Evolutionary conservation across 2,329 filamentous ascomycete species (phyloP).

Genomic region (Phialemoniopsis sp.): DNA sequence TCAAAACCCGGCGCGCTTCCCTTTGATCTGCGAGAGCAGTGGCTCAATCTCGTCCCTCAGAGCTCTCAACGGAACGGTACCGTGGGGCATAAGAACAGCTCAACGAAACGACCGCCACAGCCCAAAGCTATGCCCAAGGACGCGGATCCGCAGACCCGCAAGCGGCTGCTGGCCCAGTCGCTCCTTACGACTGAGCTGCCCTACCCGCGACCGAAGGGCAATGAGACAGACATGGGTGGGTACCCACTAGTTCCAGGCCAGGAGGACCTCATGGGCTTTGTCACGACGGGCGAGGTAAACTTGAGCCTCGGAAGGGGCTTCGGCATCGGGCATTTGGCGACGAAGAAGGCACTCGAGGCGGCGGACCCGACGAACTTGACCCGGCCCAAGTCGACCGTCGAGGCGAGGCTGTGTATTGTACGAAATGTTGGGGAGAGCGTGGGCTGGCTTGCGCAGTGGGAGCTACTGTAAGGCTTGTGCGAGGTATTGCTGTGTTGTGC

Average conservation of each 20-base stretch:
- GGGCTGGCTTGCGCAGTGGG: constrained; percentile 78
- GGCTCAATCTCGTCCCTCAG: constrained; percentile 53
- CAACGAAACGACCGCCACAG: constrained; percentile 10
- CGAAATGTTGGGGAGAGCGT: constrained; percentile 74
- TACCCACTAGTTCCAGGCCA: constrained; percentile 69
- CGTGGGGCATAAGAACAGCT: constrained; percentile 4
- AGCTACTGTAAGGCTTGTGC: constrained; percentile 36
- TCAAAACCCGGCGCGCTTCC: constrained; percentile 24
- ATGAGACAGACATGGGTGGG: constrained; percentile 31
- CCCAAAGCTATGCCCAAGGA: constrained; percentile 13
- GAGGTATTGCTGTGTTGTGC: too few species aligned
- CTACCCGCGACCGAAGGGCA: constrained; percentile 28
- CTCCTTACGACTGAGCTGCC: constrained; percentile 35
- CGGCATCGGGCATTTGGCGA: constrained; percentile 68
- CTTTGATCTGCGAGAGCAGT: constrained; percentile 57
- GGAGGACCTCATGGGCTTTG: constrained; percentile 80
- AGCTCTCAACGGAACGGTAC: neutral
- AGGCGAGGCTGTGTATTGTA: constrained; percentile 67
- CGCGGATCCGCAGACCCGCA: constrained; percentile 30
- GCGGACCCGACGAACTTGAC: neutral
- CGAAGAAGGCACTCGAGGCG: constrained; percentile 48
- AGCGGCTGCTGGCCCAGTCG: constrained; percentile 40
- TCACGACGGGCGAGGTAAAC: constrained; percentile 82
- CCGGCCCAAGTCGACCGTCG: constrained; percentile 12
- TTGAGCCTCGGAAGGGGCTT: constrained; percentile 71